phyloP scores from a whole-genome alignment of 2,329 filamentous ascomycete species.

The Ramichloridium luteum region DNA sequence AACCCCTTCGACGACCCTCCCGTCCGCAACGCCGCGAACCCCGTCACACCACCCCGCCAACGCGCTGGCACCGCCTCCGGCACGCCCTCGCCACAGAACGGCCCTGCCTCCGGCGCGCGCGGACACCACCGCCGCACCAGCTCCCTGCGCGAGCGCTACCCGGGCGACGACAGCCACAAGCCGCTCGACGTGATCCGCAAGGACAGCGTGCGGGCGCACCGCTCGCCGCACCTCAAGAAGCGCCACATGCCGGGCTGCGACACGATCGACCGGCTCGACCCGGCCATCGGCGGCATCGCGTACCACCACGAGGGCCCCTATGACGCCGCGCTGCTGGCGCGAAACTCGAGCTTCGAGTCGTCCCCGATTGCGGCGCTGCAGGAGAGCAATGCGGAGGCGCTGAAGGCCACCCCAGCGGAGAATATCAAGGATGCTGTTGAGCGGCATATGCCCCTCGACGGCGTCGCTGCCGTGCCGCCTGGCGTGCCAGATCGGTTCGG shows the following conservation, averaged over 20 bases:
- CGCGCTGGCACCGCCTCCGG: not conserved
- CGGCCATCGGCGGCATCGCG: constrained; percentile 44
- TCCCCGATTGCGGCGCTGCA: constrained; percentile 68
- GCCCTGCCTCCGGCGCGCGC: constrained; percentile 6
- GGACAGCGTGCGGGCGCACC: constrained; percentile 53
- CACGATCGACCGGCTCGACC: constrained; percentile 68
- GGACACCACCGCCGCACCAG: constrained; percentile 31
- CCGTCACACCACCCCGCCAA: constrained; percentile 7
- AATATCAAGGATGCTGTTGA: constrained; percentile 62
- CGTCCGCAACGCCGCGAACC: constrained; percentile 15
- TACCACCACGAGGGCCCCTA: constrained; percentile 91
- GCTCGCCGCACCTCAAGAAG: constrained; percentile 53
- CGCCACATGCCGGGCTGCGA: constrained; percentile 58
- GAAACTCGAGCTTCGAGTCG: constrained; percentile 48
- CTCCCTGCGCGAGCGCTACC: constrained; percentile 48
- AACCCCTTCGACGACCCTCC: not conserved
- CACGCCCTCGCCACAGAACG: constrained; percentile 18
- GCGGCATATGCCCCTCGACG: constrained; percentile 68
- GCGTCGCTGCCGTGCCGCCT: constrained; percentile 63
- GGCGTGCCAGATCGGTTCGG: constrained; percentile 58
- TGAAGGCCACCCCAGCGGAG: constrained; percentile 69
- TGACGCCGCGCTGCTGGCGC: constrained; percentile 64
- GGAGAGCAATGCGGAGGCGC: constrained; percentile 59
- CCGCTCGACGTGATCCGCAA: constrained; percentile 55
- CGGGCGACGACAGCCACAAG: constrained; percentile 51